Base-by-base conservation (phyloP, 2,329 filamentous ascomycete species). In the Fusarium gaditjirri region DNA sequence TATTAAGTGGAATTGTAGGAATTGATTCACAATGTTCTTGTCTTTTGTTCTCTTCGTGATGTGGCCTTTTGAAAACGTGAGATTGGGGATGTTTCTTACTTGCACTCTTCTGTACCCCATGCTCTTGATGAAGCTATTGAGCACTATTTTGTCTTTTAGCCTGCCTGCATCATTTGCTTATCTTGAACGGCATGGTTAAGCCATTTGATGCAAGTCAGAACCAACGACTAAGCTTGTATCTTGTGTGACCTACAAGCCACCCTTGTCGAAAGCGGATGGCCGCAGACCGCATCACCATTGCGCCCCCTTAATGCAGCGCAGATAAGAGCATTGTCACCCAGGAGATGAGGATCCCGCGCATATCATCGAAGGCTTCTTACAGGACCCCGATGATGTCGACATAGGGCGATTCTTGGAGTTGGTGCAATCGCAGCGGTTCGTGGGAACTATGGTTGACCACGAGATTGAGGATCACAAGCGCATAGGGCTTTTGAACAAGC, bases 11-110 rank as follows among this genome's bases (percentile, higher is more conserved):
- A 70, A 54, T 61, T 77, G 74, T 77, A 77, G 75, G 74, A 77
- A 77, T 75, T 73, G 71, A 77, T 75, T 74, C 57, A 63, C 49
- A 61, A 73, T 73, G 56, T 71, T 55, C 67, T 73, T 76, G 72
- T 60, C 63, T 58, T 58, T n/a, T 41, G 49, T 41, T 53, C 14
- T 12, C 29, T 35, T 6, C 38, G 43, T 50, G 19, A 23, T 65
- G 21, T 50, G 17, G 12, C 8, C 36, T 27, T 1, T 42, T 43
- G 27, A 25, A 39, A n/a, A 33, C n/a, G 9, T n/a, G 13, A n/a
- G 14, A 1, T 7, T 41, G 12, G 13, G 23, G 14, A 8, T 25
- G 35, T n/a, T 53, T n/a, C n/a, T 41, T 27, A 1, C 12, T 56
- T 25, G 21, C 23, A 21, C 23, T 6, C 6, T 16, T 44, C 3